Conservation (phyloP, 345 rosid genomes). For the Gossypium bickii region DNA sequence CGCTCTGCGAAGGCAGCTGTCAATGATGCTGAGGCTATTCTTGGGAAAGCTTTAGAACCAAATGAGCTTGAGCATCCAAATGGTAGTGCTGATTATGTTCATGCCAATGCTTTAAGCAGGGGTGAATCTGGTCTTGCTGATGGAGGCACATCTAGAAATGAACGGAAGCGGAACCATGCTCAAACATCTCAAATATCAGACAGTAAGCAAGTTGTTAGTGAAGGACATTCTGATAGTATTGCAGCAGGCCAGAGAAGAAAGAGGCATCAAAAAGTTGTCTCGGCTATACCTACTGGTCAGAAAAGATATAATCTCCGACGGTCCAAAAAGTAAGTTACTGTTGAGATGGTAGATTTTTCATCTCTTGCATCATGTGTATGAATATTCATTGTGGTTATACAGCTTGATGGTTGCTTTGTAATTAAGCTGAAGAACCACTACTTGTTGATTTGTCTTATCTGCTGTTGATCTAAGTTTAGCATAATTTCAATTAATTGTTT, state of each 20-base stretch:
- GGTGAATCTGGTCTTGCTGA: constrained; percentile 55
- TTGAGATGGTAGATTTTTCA: background rate
- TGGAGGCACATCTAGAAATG: constrained; percentile 44
- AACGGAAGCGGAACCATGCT: constrained; percentile 56
- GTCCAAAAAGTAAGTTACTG: constrained; percentile 50
- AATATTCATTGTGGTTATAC: background rate
- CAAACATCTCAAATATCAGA: constrained; percentile 45
- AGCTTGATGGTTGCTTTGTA: background rate
- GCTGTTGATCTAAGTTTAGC: background rate
- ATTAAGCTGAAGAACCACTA: background rate
- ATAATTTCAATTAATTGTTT: background rate
- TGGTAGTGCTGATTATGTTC: constrained; percentile 43
- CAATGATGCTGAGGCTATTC: constrained; percentile 60
- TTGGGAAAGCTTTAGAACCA: constrained; percentile 48
- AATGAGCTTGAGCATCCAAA: constrained; percentile 42
- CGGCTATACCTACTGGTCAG: constrained; percentile 35
- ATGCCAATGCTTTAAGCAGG: constrained; percentile 39
- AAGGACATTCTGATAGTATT: constrained; percentile 64
- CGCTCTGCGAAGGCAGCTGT: constrained; percentile 76
- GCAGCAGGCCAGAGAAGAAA: constrained; percentile 52
- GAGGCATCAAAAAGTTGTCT: constrained; percentile 57
- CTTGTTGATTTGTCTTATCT: background rate
- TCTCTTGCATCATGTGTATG: background rate
- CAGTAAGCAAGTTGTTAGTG: constrained; percentile 63
- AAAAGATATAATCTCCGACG: constrained; percentile 70